phyloP scores from a whole-genome alignment of 106 monocot species.

The Dioscorea dumetorum region DNA sequence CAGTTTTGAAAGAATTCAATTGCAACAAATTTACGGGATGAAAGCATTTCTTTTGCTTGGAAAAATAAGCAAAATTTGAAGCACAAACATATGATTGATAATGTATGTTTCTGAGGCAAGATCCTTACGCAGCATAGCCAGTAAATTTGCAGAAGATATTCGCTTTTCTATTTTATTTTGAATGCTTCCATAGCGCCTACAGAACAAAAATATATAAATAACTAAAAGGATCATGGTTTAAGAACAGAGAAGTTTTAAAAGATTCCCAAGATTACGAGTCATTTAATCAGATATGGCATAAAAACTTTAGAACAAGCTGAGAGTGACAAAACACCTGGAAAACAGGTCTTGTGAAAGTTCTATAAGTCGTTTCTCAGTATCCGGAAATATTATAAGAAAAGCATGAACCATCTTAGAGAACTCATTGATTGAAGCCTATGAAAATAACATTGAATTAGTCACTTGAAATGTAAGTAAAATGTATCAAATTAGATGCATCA shows the following conservation, averaged over 20 bases:
- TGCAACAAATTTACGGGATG: no score
- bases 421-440: constrained; percentile 65
- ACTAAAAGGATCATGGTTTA: constrained; percentile 4
- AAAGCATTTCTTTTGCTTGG: no score
- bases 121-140: constrained; percentile 64
- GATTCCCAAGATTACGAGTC: not conserved
- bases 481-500: not conserved
- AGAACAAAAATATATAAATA: constrained; percentile 12
- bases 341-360: constrained; percentile 78
- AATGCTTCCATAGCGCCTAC: constrained; percentile 63
- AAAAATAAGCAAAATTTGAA: no score
- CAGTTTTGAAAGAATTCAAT: no score
- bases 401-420: constrained; percentile 78
- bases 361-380: constrained; percentile 79
- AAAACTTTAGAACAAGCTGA: not conserved
- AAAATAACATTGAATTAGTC: not conserved
- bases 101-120: constrained; percentile 2
- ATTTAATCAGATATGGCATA: not conserved
- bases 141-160: constrained; percentile 55
- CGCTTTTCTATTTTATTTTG: constrained; percentile 40
- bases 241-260: not conserved
- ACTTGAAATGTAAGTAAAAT: no score
- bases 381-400: constrained; percentile 95
- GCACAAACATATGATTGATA: no score
- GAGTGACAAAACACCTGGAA: constrained; percentile 34